Evolutionary conservation across 2,329 filamentous ascomycete genomes (phyloP).

Genomic region (Botrytis galanthina): DNA sequence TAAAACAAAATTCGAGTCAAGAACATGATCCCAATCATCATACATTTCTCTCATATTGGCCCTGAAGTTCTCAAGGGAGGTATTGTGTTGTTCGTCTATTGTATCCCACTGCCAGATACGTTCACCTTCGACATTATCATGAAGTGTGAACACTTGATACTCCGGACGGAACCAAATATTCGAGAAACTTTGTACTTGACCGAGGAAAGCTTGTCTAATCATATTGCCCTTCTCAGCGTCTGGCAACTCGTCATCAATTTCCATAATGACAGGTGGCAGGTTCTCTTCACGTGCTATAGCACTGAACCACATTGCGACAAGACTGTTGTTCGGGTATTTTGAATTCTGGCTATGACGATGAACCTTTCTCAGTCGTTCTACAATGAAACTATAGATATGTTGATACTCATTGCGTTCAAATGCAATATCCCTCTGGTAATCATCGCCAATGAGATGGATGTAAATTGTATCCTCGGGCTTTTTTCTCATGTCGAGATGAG

Average conservation of each 20-base stretch:
- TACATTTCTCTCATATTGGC: slow-evolving; percentile 1
- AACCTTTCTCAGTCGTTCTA: neutral
- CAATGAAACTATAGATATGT: neutral
- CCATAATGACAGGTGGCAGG: neutral
- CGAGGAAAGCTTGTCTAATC: neutral
- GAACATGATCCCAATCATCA: slow-evolving; percentile 6
- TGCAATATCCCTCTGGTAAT: neutral
- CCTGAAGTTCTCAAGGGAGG: neutral
- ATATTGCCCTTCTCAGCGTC: neutral
- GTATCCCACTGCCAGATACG: slow-evolving; percentile 14
- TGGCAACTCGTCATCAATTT: neutral
- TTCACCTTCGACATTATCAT: neutral
- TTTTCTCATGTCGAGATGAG: neutral
- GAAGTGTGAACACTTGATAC: slow-evolving; percentile 20
- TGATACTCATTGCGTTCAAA: neutral
- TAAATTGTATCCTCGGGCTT: neutral
- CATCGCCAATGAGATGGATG: slow-evolving; percentile 12
- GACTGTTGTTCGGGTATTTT: neutral
- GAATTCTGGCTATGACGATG: neutral
- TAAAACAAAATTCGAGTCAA: slow-evolving; percentile 7
- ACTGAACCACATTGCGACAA: slow-evolving; percentile 19
- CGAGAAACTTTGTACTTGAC: neutral
- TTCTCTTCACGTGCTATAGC: slow-evolving; percentile 9
- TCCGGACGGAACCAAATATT: slow-evolving; percentile 30
- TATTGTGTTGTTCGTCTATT: neutral